Base-by-base conservation (phyloP, 306 rosid species). In the Dalbergia cultrata region DNA sequence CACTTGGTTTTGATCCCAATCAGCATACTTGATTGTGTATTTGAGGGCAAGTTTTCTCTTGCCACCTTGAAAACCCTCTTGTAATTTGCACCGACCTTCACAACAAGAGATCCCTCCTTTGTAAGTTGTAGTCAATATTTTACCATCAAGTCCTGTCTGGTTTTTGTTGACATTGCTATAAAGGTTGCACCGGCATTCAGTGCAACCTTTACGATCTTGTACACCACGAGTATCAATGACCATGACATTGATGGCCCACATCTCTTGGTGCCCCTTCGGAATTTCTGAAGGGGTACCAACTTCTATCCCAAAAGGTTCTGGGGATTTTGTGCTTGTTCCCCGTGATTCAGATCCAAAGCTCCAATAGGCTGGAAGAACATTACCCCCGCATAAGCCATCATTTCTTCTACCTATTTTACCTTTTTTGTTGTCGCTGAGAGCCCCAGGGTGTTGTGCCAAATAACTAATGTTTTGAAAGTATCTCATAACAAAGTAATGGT, bases 101-200 rank as follows among this genome's bases (percentile, higher is more conserved):
- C 77, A 81, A 81, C 85, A 81, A 5, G 49, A 70, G 3, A 81
- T 0, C 2, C 83, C 77, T 47, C 83, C 77, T 79, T 79, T 79
- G 8, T 79, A 79, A 34, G 5, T 34, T 11, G 62, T 17, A 0
- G 2, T 1, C 70, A 79, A 33, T 58, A 59, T 67, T 8, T 54
- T 31, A 0, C 60, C 67, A 39, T 67, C 44, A 0, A 53, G 22
- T 21, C 22, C 1, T 4, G 5, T 41, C 69, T 6, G 2, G 7
- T 6, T 5, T 6, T 34, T 34, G 76, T 21, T 69, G 17, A 13
- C 17, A 13, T 79, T 70, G 9, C 22, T 21, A 1, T 11, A 79
- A 21, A 41, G 67, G 34, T 71, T 16, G 7, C 50, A 72, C 13
- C 77, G 35, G 21, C 77, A 72, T 35, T 72, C 18, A 0, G 26